Evolutionary conservation across 257 asterid genomes (phyloP).

Genomic region (Salvia miltiorrhiza): DNA sequence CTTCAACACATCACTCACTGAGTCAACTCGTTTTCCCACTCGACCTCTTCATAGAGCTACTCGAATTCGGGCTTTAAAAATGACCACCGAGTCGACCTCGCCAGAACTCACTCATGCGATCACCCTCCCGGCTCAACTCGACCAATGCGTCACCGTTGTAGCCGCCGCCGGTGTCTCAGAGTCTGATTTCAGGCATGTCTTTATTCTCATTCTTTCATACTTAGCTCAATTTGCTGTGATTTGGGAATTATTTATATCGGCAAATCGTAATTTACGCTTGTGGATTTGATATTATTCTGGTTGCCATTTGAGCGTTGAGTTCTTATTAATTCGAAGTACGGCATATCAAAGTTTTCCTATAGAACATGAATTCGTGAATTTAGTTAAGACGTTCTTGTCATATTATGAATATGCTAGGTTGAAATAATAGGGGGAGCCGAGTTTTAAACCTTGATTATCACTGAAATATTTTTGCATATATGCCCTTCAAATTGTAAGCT

Average conservation of each 20-base stretch:
- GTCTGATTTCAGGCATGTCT: slow-evolving; percentile 58
- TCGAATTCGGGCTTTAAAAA: slow-evolving; percentile 27
- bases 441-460: neutral
- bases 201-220: neutral
- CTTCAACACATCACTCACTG: slow-evolving; percentile 20
- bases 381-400: neutral
- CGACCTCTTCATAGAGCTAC: slow-evolving; percentile 17
- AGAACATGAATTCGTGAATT: neutral
- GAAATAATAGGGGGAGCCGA: neutral
- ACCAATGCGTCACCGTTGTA: slow-evolving; percentile 51
- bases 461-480: neutral
- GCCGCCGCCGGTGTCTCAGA: slow-evolving; percentile 76
- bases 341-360: neutral
- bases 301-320: neutral
- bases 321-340: neutral
- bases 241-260: neutral
- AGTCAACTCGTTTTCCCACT: slow-evolving; percentile 24
- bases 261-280: neutral
- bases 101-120: slow-evolving; percentile 42
- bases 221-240: neutral
- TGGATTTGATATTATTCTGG: neutral
- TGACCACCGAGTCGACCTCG: slow-evolving; percentile 53
- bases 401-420: neutral
- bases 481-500: neutral
- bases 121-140: slow-evolving; percentile 55